Base-by-base conservation (phyloP, 345 rosid species). In the Toxicodendron radicans region DNA sequence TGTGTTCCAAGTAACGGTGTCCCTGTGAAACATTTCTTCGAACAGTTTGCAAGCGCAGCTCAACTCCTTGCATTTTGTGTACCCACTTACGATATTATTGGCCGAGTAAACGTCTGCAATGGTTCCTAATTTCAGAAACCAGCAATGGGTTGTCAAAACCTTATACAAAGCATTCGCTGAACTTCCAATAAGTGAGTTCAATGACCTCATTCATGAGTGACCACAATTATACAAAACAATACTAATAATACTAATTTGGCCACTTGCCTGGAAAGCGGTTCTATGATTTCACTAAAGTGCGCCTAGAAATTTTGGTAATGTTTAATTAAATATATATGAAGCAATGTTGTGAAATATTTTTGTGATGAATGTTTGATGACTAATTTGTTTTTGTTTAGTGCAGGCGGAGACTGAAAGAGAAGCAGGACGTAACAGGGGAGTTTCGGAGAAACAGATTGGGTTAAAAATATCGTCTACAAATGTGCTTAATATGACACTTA, bases 1-100 rank as follows among this genome's bases (percentile, higher is more conserved):
- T 12, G 97, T 84, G 83, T 92, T 90, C 96, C 95, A 90, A 43
- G 94, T 80, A 33, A 89, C 89, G 0, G 79, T 32, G 59, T 92
- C 97, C 79, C 87, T 84, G 14, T 73, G 75, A 58, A 73, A 53
- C 84, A 92, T 85, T 84, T 84, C 94, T 56, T 79, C 87, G 84
- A 92, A 92, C 87, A 92, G 1, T 20, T 79, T 79, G 78, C 64
- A 61, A 12, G 94, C 96, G 59, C 74, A 0, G 18, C 30, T 3
- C 4, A 88, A 7, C 10, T 76, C 79, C 27, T 76, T 53, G 12
- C 83, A 73, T 75, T 75, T 84, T 0, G 71, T 0, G 17, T 85
- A 89, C 1, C 65, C 75, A 32, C 30, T 81, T 12, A 92, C 30
- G 21, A 92, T 27, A n/a, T 84, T 79, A 78, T 92, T 90, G 78